Evolutionary conservation across 1,139 yeast genomes (phyloP), one percentile per base, ranked within the genome.

Genomic region (Hemisphaericaspora xylofermentans): DNA sequence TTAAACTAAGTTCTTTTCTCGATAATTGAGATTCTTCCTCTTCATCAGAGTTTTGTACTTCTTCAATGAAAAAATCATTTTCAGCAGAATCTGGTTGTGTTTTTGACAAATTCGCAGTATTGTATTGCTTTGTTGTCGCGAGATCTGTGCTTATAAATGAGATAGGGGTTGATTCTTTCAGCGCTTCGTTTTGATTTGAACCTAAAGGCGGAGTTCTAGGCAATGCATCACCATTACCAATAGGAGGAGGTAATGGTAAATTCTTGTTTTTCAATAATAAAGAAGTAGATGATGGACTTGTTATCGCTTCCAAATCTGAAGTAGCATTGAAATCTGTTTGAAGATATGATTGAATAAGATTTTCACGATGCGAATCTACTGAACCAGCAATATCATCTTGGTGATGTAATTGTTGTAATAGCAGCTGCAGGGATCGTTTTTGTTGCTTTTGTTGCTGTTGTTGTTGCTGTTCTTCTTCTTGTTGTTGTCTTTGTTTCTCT

Each of bases 21-120:
- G 16, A 32, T 13, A 33, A 34, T 12, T 45, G 46, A n/a, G n/a
- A n/a, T 22, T 39, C 40, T 24, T 49, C 40, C 58, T 53, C 43
- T 13, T 36, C 33, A 29, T 47, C 50, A 41, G 70, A 73, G 36
- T 68, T 64, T 25, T 43, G 48, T 22, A 67, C 61, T 49, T 71
- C 77, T 50, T 71, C 76, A 41, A 71, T 70, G 8, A 69, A 65
- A 41, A 56, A 64, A 36, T 66, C 72, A 39, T 57, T 46, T 24
- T 47, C 51, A 16, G 10, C 27, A 10, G 12, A 9, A 3, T 10
- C 15, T n/a, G 25, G 4, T n/a, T 31, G 16, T 16, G 4, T n/a
- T 31, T 9, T 16, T 31, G 14, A 18, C 6, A 6, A 21, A 6
- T 21, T 21, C 24, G 24, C 9, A 21, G 8, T 21, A 6, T 8